Conservation (phyloP, 2,329 filamentous ascomycete species). For the Xylogone sp. region DNA sequence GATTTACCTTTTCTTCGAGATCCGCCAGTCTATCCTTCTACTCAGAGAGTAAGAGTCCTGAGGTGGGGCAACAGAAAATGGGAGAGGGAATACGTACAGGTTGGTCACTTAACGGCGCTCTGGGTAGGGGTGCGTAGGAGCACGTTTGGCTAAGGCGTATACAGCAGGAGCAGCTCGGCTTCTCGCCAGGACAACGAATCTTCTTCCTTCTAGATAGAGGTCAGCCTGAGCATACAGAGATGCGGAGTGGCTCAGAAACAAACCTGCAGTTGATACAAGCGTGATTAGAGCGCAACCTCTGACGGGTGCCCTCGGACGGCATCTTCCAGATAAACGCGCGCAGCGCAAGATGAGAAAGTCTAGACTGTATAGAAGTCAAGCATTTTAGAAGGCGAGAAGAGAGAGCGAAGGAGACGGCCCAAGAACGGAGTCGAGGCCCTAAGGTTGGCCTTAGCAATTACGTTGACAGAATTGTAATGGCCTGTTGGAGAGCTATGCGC, state of each 20-base stretch:
- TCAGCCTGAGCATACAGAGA: slow-evolving; percentile 6
- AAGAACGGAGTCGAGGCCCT: neutral
- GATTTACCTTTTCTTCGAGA: slow-evolving; percentile 48
- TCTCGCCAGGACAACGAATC: slow-evolving; percentile 48
- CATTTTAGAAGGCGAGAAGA: too few species aligned
- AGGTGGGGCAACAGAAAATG: neutral
- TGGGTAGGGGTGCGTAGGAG: slow-evolving; percentile 36
- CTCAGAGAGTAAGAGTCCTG: neutral
- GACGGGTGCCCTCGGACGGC: slow-evolving; percentile 20
- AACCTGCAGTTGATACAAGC: slow-evolving; percentile 46
- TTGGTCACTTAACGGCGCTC: slow-evolving; percentile 35
- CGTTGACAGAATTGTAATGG: neutral
- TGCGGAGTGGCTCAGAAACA: slow-evolving; percentile 10
- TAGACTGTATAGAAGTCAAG: too few species aligned
- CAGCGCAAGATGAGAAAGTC: neutral
- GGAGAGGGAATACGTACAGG: slow-evolving; percentile 31
- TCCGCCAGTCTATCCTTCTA: slow-evolving; percentile 48
- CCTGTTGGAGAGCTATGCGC: too few species aligned
- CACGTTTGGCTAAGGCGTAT: slow-evolving; percentile 44
- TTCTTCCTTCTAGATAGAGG: slow-evolving; percentile 40
- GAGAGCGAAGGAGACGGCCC: neutral
- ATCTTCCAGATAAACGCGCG: neutral
- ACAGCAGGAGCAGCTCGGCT: slow-evolving; percentile 47
- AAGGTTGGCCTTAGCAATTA: neutral
- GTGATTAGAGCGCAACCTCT: slow-evolving; percentile 36